Base-by-base conservation (phyloP, 2,329 filamentous ascomycete genomes). In the Ophiosphaerella korrae region DNA sequence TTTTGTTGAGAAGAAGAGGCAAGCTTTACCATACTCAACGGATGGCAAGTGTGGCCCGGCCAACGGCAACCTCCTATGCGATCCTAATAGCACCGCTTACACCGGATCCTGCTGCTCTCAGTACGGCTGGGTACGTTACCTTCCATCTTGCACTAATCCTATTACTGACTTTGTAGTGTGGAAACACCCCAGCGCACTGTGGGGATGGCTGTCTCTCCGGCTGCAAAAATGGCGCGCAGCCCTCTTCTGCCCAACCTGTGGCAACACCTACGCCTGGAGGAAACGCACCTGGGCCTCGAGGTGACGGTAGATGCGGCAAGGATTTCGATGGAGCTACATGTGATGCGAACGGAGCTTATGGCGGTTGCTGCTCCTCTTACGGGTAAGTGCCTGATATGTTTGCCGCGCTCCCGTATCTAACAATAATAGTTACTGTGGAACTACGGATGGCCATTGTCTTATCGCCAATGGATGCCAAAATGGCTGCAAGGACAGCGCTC, bases 61-160 rank as follows among this genome's bases (percentile, higher is more conserved):
- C 14, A 69, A 75, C 57, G 68, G 67, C 47, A 74, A 74, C 50
- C 52, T 72, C 7, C 64, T 77, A 36, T 77, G 74, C 57, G 71
- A 79, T 55, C 74, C 77, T 37, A 74, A 77, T 7, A 78, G 75
- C 63, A 76, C 65, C 5, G 69, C 65, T 11, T 80, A 81, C 64
- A 71, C 59, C 2, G 78, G 78, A 35, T 66, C 70, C 29, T 80
- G 78, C 58, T 81, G 78, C 62, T 77, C 75, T 37, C 62, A 67
- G 57, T 73, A 75, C 51, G 70, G 71, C 41, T 74, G 72, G 69
- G 57, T 66, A 60, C 14, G 58, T 53, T 29, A 13, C 8, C 9
- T 16, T 29, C 7, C 14, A 24, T 14, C n/a, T 9, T 31, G 24
- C 39, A 2, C 7, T 8, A 9, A 8, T 9, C 13, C 1, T 6